These are phyloP conservation scores for Leishmania gerbilli DNA, from an alignment of 208 protist genomes.

Conservation along the genomic window DNA sequence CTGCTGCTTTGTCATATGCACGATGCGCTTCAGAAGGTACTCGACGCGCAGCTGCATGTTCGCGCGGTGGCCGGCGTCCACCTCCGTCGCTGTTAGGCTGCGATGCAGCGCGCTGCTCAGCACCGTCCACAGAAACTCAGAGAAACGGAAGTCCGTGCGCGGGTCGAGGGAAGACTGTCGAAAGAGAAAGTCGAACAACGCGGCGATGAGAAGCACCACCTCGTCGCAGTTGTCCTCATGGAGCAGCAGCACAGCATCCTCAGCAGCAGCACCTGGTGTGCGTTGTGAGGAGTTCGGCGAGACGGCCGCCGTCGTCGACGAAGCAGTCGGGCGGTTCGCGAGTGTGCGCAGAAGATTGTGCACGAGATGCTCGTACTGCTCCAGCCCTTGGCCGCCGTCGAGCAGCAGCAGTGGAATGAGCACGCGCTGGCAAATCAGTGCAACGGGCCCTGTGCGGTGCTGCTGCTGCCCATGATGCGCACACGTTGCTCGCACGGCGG, in stretches of 20 bases:
- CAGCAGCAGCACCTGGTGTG: neutral
- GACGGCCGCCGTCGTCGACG: neutral
- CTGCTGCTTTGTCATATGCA: constrained; percentile 52
- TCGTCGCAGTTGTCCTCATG: constrained; percentile 42
- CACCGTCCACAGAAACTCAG: constrained; percentile 62
- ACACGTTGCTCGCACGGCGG: neutral
- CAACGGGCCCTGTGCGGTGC: constrained; percentile 21
- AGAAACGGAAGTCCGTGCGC: constrained; percentile 64
- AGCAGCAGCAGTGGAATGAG: constrained; percentile 71
- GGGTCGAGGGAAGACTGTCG: constrained; percentile 29
- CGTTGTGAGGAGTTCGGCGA: neutral
- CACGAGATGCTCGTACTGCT: constrained; percentile 30
- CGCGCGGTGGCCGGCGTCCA: constrained; percentile 61
- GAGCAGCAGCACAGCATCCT: neutral
- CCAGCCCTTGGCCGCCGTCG: constrained; percentile 33
- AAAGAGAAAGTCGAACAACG: constrained; percentile 89
- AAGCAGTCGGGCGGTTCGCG: constrained; percentile 6
- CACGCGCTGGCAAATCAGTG: constrained; percentile 69
- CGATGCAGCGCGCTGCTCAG: constrained; percentile 50
- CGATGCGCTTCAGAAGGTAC: constrained; percentile 88
- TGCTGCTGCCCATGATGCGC: neutral
- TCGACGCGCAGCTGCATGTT: constrained; percentile 74
- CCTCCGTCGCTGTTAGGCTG: constrained; percentile 38
- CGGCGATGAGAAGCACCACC: constrained; percentile 70
- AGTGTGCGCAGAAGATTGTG: constrained; percentile 32